Percentiles rank a stretch among this genome's conserved stretches.
These are phyloP conservation scores for Saccharomycopsis fodiens DNA, from an alignment of 805 yeast species.

Conservation along the genomic window DNA sequence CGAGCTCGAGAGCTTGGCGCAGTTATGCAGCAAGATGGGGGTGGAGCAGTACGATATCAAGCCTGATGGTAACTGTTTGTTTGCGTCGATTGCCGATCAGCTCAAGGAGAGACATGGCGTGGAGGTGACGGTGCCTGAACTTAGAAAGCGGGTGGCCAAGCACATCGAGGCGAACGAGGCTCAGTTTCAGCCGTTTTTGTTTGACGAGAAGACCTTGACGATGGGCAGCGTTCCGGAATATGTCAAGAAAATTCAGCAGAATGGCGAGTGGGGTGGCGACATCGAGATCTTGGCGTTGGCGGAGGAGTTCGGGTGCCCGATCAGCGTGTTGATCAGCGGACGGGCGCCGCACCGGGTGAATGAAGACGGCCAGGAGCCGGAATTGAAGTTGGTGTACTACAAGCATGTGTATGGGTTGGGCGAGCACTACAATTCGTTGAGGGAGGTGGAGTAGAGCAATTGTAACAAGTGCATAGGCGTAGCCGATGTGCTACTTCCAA, in stretches of 20 bases:
- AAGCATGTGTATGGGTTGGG: constrained; percentile 85
- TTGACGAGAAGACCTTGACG: constrained; percentile 67
- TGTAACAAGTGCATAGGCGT: too few relatives aligned
- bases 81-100: constrained; percentile 81
- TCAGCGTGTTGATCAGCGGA: constrained; percentile 74
- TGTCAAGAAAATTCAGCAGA: constrained; percentile 56
- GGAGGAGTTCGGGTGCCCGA: constrained; percentile 59
- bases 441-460: constrained; percentile 31
- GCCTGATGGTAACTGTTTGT: constrained; percentile 94
- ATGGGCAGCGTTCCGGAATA: constrained; percentile 62
- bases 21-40: constrained; percentile 40
- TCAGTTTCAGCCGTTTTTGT: constrained; percentile 72
- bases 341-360: constrained; percentile 58
- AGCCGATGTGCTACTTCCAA: too few relatives aligned
- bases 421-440: constrained; percentile 86
- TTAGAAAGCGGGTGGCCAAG: constrained; percentile 58
- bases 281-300: constrained; percentile 81
- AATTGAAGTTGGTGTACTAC: constrained; percentile 69
- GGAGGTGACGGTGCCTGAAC: constrained; percentile 35
- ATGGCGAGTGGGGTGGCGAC: constrained; percentile 96
- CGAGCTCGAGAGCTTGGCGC: constrained; percentile 60
- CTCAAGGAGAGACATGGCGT: constrained; percentile 41
- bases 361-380: constrained; percentile 46
- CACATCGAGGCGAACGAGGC: constrained; percentile 60
- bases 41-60: constrained; percentile 59